Percentiles rank a stretch among this genome's conserved stretches.
These are phyloP conservation scores for Westerdykella aurantiaca DNA, from an alignment of 2,329 filamentous ascomycete species.

Conservation along the genomic window DNA sequence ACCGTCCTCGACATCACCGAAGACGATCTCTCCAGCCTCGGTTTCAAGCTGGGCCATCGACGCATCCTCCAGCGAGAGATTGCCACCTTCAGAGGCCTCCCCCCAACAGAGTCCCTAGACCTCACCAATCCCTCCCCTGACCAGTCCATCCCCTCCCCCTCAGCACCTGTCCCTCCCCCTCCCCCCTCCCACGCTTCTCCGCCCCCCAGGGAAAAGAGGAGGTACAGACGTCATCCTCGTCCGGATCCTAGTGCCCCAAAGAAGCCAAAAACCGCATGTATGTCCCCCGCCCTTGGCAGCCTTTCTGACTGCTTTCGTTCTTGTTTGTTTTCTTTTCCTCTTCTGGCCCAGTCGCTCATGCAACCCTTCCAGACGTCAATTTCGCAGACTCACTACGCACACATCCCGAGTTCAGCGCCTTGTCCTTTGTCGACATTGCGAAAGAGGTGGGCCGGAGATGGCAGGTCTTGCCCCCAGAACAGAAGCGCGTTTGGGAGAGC, in stretches of 20 bases:
- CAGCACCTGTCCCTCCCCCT: slow-evolving; percentile 21
- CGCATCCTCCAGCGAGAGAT: slow-evolving; percentile 38
- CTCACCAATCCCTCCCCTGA: slow-evolving; percentile 14
- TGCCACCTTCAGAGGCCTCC: slow-evolving; percentile 31
- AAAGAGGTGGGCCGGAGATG: slow-evolving; percentile 35
- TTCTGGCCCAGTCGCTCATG: neutral
- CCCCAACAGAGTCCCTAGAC: slow-evolving; percentile 22
- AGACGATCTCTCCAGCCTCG: slow-evolving; percentile 31
- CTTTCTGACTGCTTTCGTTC: too few relatives aligned
- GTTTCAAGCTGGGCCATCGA: slow-evolving; percentile 39
- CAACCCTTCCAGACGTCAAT: slow-evolving; percentile 30
- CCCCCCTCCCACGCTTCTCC: slow-evolving; percentile 19
- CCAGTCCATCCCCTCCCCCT: slow-evolving; percentile 16
- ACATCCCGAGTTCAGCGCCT: slow-evolving; percentile 29
- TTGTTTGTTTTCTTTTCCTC: neutral
- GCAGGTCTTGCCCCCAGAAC: slow-evolving; percentile 32
- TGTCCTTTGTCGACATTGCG: slow-evolving; percentile 38
- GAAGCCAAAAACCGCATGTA: slow-evolving; percentile 39
- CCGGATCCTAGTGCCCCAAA: slow-evolving; percentile 36
- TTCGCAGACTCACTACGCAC: slow-evolving; percentile 37
- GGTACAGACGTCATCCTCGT: slow-evolving; percentile 35
- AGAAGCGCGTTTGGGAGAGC: slow-evolving; percentile 36
- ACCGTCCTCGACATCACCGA: slow-evolving; percentile 39
- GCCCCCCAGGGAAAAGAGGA: slow-evolving; percentile 29
- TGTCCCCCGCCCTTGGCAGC: slow-evolving; percentile 2